These are phyloP conservation scores for Fusarium secorum DNA, from an alignment of 2,329 filamentous ascomycete genomes.

Conservation along the genomic window DNA sequence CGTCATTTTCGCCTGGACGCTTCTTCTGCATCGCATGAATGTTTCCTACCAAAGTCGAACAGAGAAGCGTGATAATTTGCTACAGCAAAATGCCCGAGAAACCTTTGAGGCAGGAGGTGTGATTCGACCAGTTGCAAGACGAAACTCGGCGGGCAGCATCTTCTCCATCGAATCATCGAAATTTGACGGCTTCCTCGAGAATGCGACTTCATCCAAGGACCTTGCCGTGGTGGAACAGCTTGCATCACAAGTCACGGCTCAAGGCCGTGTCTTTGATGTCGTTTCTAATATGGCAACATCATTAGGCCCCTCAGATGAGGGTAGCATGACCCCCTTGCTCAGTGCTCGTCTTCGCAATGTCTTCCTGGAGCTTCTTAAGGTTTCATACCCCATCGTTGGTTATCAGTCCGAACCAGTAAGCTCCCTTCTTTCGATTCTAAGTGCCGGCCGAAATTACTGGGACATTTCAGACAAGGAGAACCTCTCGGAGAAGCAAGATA, in stretches of 20 bases:
- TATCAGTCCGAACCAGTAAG: slow-evolving; percentile 77
- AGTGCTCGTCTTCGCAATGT: slow-evolving; percentile 69
- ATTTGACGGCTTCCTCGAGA: slow-evolving; percentile 65
- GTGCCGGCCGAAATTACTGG: slow-evolving; percentile 62
- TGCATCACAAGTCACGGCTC: slow-evolving; percentile 57
- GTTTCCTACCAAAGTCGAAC: slow-evolving; percentile 68
- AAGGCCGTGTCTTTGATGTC: slow-evolving; percentile 62
- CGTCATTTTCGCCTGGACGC: slow-evolving; percentile 81
- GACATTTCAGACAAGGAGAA: slow-evolving; percentile 53
- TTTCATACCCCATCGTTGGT: slow-evolving; percentile 70
- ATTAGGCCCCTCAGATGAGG: slow-evolving; percentile 55
- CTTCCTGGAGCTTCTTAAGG: slow-evolving; percentile 75
- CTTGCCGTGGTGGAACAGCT: slow-evolving; percentile 60
- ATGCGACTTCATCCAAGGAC: slow-evolving; percentile 59
- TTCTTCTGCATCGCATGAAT: slow-evolving; percentile 76
- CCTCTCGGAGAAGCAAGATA: slow-evolving; percentile 46
- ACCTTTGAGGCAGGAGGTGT: slow-evolving; percentile 61
- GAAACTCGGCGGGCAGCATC: slow-evolving; percentile 68
- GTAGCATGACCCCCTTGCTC: slow-evolving; percentile 62
- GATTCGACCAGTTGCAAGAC: slow-evolving; percentile 53
- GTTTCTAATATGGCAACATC: slow-evolving; percentile 59
- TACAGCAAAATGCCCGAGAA: slow-evolving; percentile 66
- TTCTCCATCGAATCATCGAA: slow-evolving; percentile 68
- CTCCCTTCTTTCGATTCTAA: slow-evolving; percentile 70
- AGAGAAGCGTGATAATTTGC: slow-evolving; percentile 65